phyloP scores from a whole-genome alignment of 2,329 filamentous ascomycete species.

The Zymoseptoria tritici region DNA sequence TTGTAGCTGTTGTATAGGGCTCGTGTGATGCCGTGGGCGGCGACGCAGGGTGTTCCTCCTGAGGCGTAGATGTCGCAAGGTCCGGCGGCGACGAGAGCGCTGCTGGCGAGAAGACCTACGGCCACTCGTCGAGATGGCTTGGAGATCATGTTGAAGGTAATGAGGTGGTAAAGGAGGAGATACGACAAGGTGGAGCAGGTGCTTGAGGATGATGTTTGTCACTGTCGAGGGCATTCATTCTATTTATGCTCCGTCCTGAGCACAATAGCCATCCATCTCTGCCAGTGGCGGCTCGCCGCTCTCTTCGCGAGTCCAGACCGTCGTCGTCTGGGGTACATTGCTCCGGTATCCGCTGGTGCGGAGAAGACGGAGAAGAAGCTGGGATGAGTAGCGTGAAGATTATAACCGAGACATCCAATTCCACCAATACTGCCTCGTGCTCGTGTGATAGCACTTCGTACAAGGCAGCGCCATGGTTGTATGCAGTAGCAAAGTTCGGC shows the following conservation, averaged over 20 bases:
- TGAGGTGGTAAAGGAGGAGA: background rate
- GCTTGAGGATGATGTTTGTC: background rate
- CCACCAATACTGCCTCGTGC: background rate
- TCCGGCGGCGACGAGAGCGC: slow-evolving; percentile 35
- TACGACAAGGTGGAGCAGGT: background rate
- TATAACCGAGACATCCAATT: background rate
- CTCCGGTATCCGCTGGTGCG: background rate
- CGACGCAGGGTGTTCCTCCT: slow-evolving; percentile 55
- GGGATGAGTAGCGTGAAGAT: background rate
- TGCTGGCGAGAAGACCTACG: slow-evolving; percentile 8
- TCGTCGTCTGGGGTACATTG: background rate
- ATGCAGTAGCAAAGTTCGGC: too few relatives aligned
- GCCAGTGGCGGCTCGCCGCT: background rate
- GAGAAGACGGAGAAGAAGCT: background rate
- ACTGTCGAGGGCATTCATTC: background rate
- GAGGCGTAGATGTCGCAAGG: slow-evolving; percentile 56
- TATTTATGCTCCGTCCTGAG: background rate
- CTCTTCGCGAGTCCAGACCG: background rate
- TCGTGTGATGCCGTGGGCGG: slow-evolving; percentile 58
- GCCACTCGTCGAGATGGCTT: slow-evolving; percentile 8
- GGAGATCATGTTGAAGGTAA: slow-evolving; percentile 7
- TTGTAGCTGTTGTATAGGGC: slow-evolving; percentile 50
- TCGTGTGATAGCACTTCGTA: background rate
- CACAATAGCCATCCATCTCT: background rate
- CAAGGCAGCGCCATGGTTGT: background rate